Base-by-base conservation (phyloP, 2,329 filamentous ascomycete genomes). In the Cladorrhinum sp. region DNA sequence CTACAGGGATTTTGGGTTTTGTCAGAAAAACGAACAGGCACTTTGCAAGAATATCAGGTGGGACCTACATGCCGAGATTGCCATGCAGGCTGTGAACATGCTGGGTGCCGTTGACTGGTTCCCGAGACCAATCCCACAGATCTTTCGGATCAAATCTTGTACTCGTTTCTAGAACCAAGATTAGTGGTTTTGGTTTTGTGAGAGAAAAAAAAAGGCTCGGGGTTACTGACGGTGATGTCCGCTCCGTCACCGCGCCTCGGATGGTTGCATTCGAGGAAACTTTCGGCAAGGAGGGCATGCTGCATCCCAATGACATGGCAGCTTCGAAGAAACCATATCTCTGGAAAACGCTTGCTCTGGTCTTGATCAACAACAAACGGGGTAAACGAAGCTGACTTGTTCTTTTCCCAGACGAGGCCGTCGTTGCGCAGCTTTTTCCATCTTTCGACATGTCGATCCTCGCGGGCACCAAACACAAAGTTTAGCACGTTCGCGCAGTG, bases 401-500 rank as follows among this genome's bases (percentile, higher is more conserved):
- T 18, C 42, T 46, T 46, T 16, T 46, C n/a, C 42, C 42, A 46
- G 18, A 3, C n/a, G n/a, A 7, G n/a, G 42, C 42, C 42, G 3
- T 46, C 42, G 14, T 21, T 46, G 7, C 10, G 14, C 42, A 46
- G 69, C 64, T 21, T n/a, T 72, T 69, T 16, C 66, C 69, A 33
- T 18, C 24, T 42, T 23, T 26, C 52, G n/a, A n/a, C 33, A 33
- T 9, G 3, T 46, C 50, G n/a, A 20, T 42, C 10, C 28, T 46
- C 24, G 18, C 58, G 24, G 16, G 77, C 73, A 79, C 78, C 65
- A 87, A 88, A 68, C 86, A 88, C 42, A 66, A 81, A 86, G 62
- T 86, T 83, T 16, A 88, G 73, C 1, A 87, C 82, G 63, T 87
- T 83, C n/a, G 84, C 84, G 58, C 84, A 85, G 66, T 86, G 82